Base-by-base conservation (phyloP, 176 grass and related monocot genomes). In the Phoenix dactylifera region DNA sequence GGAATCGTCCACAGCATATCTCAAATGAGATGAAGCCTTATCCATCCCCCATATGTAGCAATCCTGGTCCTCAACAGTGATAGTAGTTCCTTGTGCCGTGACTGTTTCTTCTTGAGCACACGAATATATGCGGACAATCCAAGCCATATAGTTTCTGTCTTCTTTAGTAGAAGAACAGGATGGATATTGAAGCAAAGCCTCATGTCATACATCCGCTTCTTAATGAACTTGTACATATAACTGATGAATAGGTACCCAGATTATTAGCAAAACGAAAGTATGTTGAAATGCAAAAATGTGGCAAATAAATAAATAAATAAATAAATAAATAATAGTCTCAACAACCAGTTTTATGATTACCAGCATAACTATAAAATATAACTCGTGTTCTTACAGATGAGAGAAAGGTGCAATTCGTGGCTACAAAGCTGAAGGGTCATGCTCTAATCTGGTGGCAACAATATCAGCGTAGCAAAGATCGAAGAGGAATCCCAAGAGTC, bases 41-140 rank as follows among this genome's bases (percentile, higher is more conserved):
- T 72, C 72, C 18, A 83, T 60, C 3, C 29, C 54, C 70, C 62
- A 64, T 65, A 84, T 22, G 30, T 74, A 6, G 18, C 23, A 10
- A 87, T 63, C 57, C 80, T 85, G 55, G 67, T 54, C 35, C 55
- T 77, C 74, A 96, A 72, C 32, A 85, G 62, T 7, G 49, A 63
- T 32, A 96, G 50, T 22, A 96, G 55, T 20, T 77, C 80, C 63
- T 53, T 90, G 77, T 87, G 65, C 18, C 83, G 62, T 10, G 86
- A 90, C 19, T 96, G 91, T 55, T 96, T 96, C 70, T 75, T 90
- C 50, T 52, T 82, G 44, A 96, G 81, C 49, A 87, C 66, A 17
- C 77, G 72, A 56, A 78, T 67, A 59, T 79, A 96, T 6, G 86
- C 91, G 64, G 35, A 82, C 19, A 90, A 60, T 16, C 83, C 86